Evolutionary conservation across 2,329 filamentous ascomycete genomes (phyloP).

Genomic region (Diplodia seriata): DNA sequence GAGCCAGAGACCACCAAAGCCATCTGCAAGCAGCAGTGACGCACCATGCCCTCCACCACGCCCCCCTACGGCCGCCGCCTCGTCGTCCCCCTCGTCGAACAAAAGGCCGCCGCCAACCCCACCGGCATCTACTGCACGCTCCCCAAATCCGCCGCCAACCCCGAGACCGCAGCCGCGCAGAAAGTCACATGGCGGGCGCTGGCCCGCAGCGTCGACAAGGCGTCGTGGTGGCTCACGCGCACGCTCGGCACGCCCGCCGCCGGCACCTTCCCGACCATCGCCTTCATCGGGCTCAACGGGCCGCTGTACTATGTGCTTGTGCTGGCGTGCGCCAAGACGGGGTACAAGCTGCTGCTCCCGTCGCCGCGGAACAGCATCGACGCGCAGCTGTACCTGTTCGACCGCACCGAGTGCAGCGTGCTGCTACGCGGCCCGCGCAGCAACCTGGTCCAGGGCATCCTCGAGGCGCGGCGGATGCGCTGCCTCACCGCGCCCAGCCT

Average conservation of each 20-base stretch:
- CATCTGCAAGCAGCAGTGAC: too few species aligned
- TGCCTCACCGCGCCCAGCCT: slow-evolving; percentile 32
- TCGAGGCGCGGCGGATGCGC: slow-evolving; percentile 25
- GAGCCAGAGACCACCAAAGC: too few species aligned
- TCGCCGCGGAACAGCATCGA: slow-evolving; percentile 37
- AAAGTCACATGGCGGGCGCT: neutral
- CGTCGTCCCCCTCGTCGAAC: slow-evolving; percentile 4
- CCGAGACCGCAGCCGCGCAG: too few species aligned
- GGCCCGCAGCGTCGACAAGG: neutral
- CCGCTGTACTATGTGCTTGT: slow-evolving; percentile 30
- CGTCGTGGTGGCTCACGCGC: neutral
- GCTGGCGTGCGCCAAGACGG: slow-evolving; percentile 37
- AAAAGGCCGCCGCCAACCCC: neutral
- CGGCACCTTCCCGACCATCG: neutral
- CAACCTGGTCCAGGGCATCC: neutral
- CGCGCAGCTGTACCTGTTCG: slow-evolving; percentile 33
- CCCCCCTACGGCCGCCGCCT: slow-evolving; percentile 10
- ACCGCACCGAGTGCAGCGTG: slow-evolving; percentile 29
- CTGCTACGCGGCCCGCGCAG: slow-evolving; percentile 3
- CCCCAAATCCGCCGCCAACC: neutral
- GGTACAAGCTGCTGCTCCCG: slow-evolving; percentile 38
- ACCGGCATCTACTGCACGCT: neutral
- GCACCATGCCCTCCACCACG: neutral
- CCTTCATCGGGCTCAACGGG: slow-evolving; percentile 4
- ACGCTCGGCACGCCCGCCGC: neutral